Base-by-base conservation (phyloP, 306 rosid species). In the Fragaria ananassa region DNA sequence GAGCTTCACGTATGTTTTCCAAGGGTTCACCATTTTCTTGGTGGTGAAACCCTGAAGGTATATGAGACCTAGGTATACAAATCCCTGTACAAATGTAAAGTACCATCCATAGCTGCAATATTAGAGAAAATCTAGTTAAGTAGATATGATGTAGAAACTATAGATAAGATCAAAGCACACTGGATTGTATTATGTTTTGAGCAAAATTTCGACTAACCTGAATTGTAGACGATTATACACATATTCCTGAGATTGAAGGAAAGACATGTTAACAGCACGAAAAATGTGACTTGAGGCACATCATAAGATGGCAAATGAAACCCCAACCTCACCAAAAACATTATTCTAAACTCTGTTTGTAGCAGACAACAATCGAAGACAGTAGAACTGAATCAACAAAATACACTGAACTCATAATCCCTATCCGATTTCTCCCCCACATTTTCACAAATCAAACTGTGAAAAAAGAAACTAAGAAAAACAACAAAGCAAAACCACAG, bases 81-180 rank as follows among this genome's bases (percentile, higher is more conserved):
- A 83, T 67, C 93, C 91, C 85, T 89, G 93, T 58, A 87, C 88
- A 80, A 89, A 87, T 31, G 93, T 89, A 82, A 89, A 87, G 72
- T 89, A 87, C 93, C 93, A 89, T 19, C 93, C 93, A 66, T 72
- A 89, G 80, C 93, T 89, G 87, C 61, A 80, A 19, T 60, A 19
- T 39, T 47, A 1, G 35, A 47, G 23, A 37, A 51, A n/a, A 58
- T 63, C 45, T 25, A 11, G 44, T 41, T 51, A 21, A 64, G 62
- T 13, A 68, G 25, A 74, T 50, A 72, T 17, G 73, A 27, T 21
- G 1, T 56, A 50, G 58, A 56, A 70, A 75, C 19, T 62, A 45
- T 13, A 50, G 44, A 35, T 31, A 45, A 73, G 34, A 74, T 53
- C 3, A 19, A 65, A 71, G 31, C 13, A 21, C 41, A 37, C 29